Conservation (phyloP, 257 asterid genomes). For the Petunia secreta region DNA sequence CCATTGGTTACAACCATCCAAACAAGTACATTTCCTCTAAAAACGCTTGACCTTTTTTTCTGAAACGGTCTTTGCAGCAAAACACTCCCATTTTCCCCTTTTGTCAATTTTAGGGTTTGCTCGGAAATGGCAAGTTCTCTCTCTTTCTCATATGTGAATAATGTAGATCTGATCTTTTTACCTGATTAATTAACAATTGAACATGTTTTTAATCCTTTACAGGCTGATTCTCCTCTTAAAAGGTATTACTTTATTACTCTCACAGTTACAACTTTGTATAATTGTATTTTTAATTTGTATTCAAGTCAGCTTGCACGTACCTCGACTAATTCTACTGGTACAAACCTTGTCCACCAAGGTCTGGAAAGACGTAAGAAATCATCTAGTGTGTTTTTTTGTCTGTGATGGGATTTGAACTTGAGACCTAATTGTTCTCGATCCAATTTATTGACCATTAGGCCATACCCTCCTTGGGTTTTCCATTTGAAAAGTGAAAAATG, state of each 20-base stretch:
- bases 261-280: background rate
- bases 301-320: too few species aligned
- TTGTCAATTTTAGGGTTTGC: conserved; percentile 14
- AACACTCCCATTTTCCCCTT: background rate
- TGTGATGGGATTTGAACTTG: too few species aligned
- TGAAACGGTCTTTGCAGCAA: background rate
- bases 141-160: background rate
- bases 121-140: conserved; percentile 14
- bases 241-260: background rate
- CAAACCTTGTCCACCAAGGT: too few species aligned
- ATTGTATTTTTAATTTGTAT: too few species aligned
- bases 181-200: background rate
- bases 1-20: too few species aligned
- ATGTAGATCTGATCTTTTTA: background rate
- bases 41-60: background rate
- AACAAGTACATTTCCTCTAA: background rate
- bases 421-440: too few species aligned
- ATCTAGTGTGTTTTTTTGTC: too few species aligned
- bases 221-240: conserved; percentile 20
- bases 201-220: background rate
- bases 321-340: too few species aligned
- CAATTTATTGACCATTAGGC: too few species aligned
- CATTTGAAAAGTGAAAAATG: background rate
- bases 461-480: background rate
- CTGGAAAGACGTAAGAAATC: too few species aligned